A percentile compares a stretch with the other conserved stretches of the same genome.
Conservation (phyloP, 225 moss, liverwort and hornwort genomes). For the Bryum argenteum region DNA sequence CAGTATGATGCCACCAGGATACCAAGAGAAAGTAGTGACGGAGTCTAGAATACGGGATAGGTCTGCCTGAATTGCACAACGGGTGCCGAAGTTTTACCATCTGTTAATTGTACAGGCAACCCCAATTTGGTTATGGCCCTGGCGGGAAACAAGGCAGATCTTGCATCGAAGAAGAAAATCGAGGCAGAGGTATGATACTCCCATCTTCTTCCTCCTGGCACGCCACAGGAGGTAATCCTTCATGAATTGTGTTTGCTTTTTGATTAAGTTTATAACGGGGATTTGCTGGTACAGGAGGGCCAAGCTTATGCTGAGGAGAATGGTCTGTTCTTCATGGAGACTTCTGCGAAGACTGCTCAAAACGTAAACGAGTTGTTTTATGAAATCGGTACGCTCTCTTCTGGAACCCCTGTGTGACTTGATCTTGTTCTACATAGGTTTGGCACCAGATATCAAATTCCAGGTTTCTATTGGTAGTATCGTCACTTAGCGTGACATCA, state of each 20-base stretch:
- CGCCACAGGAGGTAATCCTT: constrained; percentile 11
- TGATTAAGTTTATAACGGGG: not conserved
- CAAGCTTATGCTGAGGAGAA: constrained; percentile 96
- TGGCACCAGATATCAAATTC: not conserved
- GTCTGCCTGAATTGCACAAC: not conserved
- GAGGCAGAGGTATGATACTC: constrained; percentile 68
- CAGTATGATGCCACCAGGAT: not conserved
- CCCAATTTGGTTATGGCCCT: constrained; percentile 91
- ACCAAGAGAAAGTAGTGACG: not conserved
- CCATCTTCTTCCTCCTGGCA: constrained; percentile 4
- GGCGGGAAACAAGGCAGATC: constrained; percentile 95
- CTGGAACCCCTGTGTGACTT: not conserved
- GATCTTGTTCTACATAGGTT: constrained; percentile 9
- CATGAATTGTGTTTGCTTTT: not conserved
- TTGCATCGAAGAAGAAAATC: constrained; percentile 74
- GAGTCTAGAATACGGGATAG: constrained; percentile 1
- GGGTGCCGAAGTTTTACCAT: constrained; percentile 6
- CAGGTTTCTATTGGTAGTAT: too few relatives aligned
- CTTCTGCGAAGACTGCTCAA: constrained; percentile 95
- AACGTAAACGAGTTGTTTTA: constrained; percentile 97
- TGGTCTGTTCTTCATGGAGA: constrained; percentile 96
- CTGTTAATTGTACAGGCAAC: constrained; percentile 55
- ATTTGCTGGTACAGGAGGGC: constrained; percentile 66
- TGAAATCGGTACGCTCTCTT: constrained; percentile 71
- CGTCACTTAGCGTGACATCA: too few relatives aligned